A percentile compares a stretch with the other conserved stretches of the same genome.
Evolutionary conservation across 2,329 filamentous ascomycete species (phyloP).

Genomic region (Arthrobotrys entomopaga): DNA sequence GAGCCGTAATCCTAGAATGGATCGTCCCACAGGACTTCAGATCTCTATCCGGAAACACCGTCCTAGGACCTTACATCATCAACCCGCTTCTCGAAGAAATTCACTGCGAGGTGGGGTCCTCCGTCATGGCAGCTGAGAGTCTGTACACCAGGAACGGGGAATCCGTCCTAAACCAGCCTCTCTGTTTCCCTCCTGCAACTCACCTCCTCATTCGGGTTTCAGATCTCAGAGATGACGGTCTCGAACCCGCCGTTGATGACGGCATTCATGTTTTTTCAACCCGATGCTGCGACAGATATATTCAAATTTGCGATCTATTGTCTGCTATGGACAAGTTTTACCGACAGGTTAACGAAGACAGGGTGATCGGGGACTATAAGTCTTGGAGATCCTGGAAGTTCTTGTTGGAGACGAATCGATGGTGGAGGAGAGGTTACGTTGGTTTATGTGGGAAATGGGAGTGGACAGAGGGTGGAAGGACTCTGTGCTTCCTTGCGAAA

Average conservation of each 20-base stretch:
- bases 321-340: constrained; percentile 48
- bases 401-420: constrained; percentile 48
- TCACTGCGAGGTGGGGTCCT: constrained; percentile 32
- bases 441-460: constrained; percentile 41
- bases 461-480: constrained; percentile 45
- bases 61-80: constrained; percentile 43
- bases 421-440: constrained; percentile 48
- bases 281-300: constrained; percentile 41
- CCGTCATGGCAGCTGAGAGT: constrained; percentile 10
- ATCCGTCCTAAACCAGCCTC: constrained; percentile 29
- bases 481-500: constrained; percentile 30
- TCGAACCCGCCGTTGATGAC: constrained; percentile 39
- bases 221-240: constrained; percentile 41
- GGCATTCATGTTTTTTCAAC: constrained; percentile 37
- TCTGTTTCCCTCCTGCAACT: constrained; percentile 37
- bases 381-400: constrained; percentile 52
- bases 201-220: constrained; percentile 29
- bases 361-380: constrained; percentile 44
- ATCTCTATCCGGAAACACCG: constrained; percentile 37
- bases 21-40: constrained; percentile 37
- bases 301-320: constrained; percentile 36
- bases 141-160: constrained; percentile 29
- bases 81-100: constrained; percentile 41
- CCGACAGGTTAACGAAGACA: constrained; percentile 42
- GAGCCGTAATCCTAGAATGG: constrained; percentile 42